Evolutionary conservation across 2,329 filamentous ascomycete species (phyloP), one percentile per base, ranked within the genome.

Genomic region (Penicillium hesseltinei): DNA sequence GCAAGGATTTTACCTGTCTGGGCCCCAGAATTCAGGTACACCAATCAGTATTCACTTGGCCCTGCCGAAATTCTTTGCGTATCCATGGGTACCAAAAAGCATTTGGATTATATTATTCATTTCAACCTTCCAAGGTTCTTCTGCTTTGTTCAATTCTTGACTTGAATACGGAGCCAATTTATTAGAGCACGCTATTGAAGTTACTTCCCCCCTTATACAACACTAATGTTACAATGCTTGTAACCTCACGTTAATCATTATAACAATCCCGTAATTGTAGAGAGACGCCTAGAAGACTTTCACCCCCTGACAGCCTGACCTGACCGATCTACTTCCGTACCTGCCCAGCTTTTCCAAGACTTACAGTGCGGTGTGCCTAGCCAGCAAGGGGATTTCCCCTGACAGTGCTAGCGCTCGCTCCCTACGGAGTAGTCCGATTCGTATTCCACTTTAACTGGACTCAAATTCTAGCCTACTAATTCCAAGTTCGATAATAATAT

Each of bases 1-100:
- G 15, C 3, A 15, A 8, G 27, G 5, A 46, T 23, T 33, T 11
- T 13, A 13, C 21, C 29, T 31, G 5, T 40, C 29, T 38, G 48
- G 27, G 51, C 44, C 45, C 55, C 57, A n/a, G 25, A 52, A 62
- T 59, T 57, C 70, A 71, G 69, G 70, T 42, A 72, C 70, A 66
- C 70, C 69, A 73, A 71, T 71, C 66, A 72, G 2, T 7, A 23
- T 21, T 7, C 6, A 21, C 43, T 4, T 35, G n/a, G 21, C 11
- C 11, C 48, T 60, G 51, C 59, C 63, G 42, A 64, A 56, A 64
- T 62, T 51, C 59, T 55, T 57, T 29, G 43, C 54, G 59, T 63
- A 61, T 64, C 60, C 63, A 65, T 62, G 59, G 64, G 57, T 58
- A 61, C 57, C 51, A 21, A 11, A n/a, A 11, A 21, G 25, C 47